Evolutionary conservation across 176 grass and related monocot genomes (phyloP), one percentile per base, ranked within the genome.

Genomic region (Oryza nivara): DNA sequence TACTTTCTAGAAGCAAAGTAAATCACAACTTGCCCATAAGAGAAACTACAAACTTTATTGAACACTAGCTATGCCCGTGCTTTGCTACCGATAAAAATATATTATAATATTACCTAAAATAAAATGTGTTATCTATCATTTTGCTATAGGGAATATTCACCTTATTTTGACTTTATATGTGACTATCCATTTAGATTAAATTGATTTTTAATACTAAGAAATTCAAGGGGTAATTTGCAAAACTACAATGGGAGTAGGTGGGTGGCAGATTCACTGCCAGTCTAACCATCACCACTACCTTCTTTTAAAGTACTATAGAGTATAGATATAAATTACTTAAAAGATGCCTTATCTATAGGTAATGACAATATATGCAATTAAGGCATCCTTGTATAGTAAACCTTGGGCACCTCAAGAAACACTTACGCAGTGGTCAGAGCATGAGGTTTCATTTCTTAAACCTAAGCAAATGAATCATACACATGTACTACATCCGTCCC

Each of bases 391-490:
- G 32, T 80, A 54, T 66, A 78, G 60, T 80, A 54, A 61, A 78
- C 36, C 9, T 71, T 69, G 41, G 17, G 20, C 30, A 38, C 19
- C 52, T 72, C 41, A 78, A 78, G 66, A 80, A 74, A 58, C 23
- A 73, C 38, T 81, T 69, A 15, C 63, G 23, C 32, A 75, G 34
- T 86, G 68, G 49, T 68, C 12, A 76, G 36, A 11, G 81, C 36
- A 73, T 81, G 17, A 26, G 36, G 15, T 48, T 67, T 58, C 40
- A 87, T 75, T 81, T 17, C 68, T 69, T 23, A 75, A 64, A 91
- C 66, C 73, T 70, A 88, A 17, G 75, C 34, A 23, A 79, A 64
- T 71, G 17, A 58, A 30, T 52, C 80, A 56, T 76, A 87, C 32
- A 69, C 71, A 71, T 74, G 47, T 82, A 36, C 35, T 36, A 36